Base-by-base conservation (phyloP, 1,284 basidiomycete species). In the Apiotrichum laibachii region DNA sequence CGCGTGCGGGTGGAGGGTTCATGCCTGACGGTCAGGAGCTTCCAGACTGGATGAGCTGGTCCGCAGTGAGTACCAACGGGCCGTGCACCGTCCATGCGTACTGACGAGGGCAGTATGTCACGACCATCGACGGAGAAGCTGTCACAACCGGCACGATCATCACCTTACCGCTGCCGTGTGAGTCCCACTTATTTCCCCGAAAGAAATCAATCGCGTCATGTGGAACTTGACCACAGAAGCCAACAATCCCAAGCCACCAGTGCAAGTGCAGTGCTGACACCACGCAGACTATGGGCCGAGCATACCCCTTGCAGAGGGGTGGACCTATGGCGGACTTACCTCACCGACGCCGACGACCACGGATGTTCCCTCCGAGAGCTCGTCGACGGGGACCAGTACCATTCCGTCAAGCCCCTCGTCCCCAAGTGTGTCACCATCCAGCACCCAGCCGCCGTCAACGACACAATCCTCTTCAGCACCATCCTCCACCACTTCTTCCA, bases 91-190 rank as follows among this genome's bases (percentile, higher is more conserved):
- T 21, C 18, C 35, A 39, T 33, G n/a, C 11, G 31, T 33, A 35
- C 49, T 31, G 26, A 31, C 26, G 7, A 31, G 26, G 26, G 3
- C 53, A 67, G 67, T 66, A 62, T 44, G 61, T 64, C 4, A 68
- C 65, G 10, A 60, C 53, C 4, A 48, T 67, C 22, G 57, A 56
- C 33, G 66, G 65, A 18, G 37, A 57, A 26, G 48, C 43, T 5
- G 50, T 66, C 19, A 66, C 63, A 1, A 68, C 68, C 0, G 67
- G 64, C n/a, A 57, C 50, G 16, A 55, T 71, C n/a, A 62, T 64
- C 21, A 50, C 65, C 15, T 51, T 69, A 0, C 69, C 69, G 7
- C 47, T 67, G 37, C 68, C 69, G 1, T 71, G 69, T 71, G 50
- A 61, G 67, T 65, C 16, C 34, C 18, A n/a, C 44, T 7, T 12